Base-by-base conservation (phyloP, 2,329 filamentous ascomycete genomes). In the Alternaria sp. region DNA sequence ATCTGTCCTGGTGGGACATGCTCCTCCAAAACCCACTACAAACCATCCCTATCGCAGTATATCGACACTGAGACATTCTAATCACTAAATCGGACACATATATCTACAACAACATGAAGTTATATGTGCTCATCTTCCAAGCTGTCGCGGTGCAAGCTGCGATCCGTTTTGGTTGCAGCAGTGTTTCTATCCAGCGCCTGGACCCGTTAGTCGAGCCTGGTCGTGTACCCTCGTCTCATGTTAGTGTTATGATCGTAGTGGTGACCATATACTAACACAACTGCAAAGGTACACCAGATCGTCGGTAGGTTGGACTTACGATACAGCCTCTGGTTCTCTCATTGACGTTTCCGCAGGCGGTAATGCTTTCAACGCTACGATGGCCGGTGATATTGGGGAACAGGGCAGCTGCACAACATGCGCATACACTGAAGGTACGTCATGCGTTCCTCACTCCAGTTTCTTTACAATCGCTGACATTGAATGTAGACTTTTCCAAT, bases 41-140 rank as follows among this genome's bases (percentile, higher is more conserved):
- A 41, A 30, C 14, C 30, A 25, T 23, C 6, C 4, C 30, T 3
- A 26, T 51, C 28, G 28, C 30, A 18, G 18, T 30, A 50, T 5
- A 23, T 53, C 9, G 2, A 25, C 30, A 41, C 20, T 41, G 30
- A 53, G 14, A 25, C n/a, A n/a, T 53, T 37, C 15, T 10, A 10
- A 41, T 25, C 2, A 23, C n/a, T 20, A 14, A 0, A 37, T 10
- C 21, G 14, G 2, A 18, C 18, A 37, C 30, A 25, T 11, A 33
- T 41, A 30, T 21, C 11, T 15, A 20, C 30, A 37, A 41, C 30
- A 41, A 10, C 11, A 53, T 53, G 49, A 53, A 25, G 14, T 37
- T 33, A 11, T 2, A 14, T 25, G 4, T 53, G 6, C 12, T 53
- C 9, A 20, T 79, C 98, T 94, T 58, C 14, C 43, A 49, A n/a